A percentile compares a stretch with the other conserved stretches of the same genome.
Evolutionary conservation across 495 filamentous ascomycete species (phyloP).

Genomic region (Trichoderma parareesei): DNA sequence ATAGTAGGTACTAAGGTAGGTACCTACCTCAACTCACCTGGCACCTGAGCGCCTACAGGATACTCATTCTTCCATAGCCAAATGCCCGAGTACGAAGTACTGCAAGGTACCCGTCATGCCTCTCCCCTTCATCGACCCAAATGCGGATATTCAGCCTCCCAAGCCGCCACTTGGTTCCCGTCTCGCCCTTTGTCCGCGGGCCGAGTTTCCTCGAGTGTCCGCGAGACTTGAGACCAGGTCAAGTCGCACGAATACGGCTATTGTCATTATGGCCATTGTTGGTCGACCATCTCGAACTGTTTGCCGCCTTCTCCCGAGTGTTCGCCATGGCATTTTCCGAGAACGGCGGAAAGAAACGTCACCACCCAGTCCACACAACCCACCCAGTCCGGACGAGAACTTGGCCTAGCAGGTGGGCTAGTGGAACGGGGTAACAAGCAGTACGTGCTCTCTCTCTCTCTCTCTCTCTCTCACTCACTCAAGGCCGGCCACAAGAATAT

Average conservation of each 20-base stretch:
- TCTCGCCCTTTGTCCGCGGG: background rate
- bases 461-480: too few relatives aligned
- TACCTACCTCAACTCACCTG: too few relatives aligned
- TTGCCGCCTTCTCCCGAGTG: background rate
- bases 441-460: background rate
- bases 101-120: too few relatives aligned
- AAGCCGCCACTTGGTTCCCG: background rate
- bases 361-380: background rate
- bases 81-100: too few relatives aligned
- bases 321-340: background rate
- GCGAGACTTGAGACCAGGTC: too few relatives aligned
- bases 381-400: background rate
- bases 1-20: too few relatives aligned
- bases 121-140: background rate
- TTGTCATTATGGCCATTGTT: too few relatives aligned
- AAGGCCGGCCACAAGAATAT: background rate
- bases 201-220: background rate
- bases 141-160: background rate
- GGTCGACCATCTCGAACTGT: background rate
- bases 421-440: constrained; percentile 1
- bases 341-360: background rate
- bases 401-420: background rate
- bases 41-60: too few relatives aligned
- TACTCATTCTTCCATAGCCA: too few relatives aligned
- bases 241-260: too few relatives aligned